Base-by-base conservation (phyloP, 139 green algal species). In the Chlamydomonas eustigma region DNA sequence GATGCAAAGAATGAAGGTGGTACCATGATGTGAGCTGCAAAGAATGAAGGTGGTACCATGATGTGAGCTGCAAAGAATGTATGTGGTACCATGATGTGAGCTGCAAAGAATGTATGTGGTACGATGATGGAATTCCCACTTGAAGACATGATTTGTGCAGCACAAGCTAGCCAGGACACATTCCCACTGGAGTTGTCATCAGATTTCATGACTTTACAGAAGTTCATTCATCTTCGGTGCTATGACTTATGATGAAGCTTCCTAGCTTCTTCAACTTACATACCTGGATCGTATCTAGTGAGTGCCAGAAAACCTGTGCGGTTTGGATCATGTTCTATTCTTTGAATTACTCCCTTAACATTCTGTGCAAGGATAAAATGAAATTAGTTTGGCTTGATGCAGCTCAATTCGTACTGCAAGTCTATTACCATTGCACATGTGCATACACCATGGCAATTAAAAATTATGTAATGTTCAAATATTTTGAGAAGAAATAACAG, bases 301-400 rank as follows among this genome's bases (percentile, higher is more conserved):
- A 98, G 87, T 25, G 92, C 95, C 34, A 98, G 94, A 75, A 88
- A 91, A 4, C 89, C 92, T 32, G 80, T 89, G 33, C 95, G 82
- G 79, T 95, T 96, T n/a, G 95, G 95, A 80, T 98, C 95, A 71
- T 94, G 93, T 78, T 98, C 95, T 3, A 98, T 78, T 0, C 94
- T 83, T 82, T 97, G 76, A 71, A 98, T 91, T 18, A 89, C 67
- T 2, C 83, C 87, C 30, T 71, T 18, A 31, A 86, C 51, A 28
- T 64, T 71, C 3, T 39, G n/a, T 58, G 35, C 67, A 25, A 74
- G 28, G 18, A 8, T 22, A 31, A 5, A 22, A 33, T 52, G 34
- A n/a, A n/a, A n/a, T n/a, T n/a, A n/a, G n/a, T n/a, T n/a, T n/a
- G n/a, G n/a, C n/a, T n/a, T n/a, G n/a, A n/a, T n/a, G n/a, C n/a